Evolutionary conservation across 768 basidiomycete genomes (phyloP).

Genomic region (Leucogyrophana mollusca): DNA sequence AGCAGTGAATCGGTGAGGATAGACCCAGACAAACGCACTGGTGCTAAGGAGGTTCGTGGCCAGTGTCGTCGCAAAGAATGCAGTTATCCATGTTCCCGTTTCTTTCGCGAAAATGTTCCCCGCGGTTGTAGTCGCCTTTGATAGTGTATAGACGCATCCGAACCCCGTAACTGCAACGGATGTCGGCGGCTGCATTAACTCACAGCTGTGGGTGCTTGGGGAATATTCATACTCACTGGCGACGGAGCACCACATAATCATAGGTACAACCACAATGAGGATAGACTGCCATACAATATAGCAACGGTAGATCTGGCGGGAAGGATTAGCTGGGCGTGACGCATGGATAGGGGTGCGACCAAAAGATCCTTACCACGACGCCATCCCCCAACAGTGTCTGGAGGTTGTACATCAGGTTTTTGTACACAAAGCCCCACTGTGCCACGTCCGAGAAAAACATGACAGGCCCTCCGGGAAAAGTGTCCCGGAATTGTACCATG

Average conservation of each 20-base stretch:
- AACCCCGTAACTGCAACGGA: slow-evolving; percentile 16
- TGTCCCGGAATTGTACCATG: slow-evolving; percentile 17
- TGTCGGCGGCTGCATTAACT: too few relatives aligned
- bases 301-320: slow-evolving; percentile 23
- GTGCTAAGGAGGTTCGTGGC: slow-evolving; percentile 19
- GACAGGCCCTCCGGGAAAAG: slow-evolving; percentile 19
- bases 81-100: slow-evolving; percentile 21
- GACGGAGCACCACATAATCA: slow-evolving; percentile 15
- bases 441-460: slow-evolving; percentile 22
- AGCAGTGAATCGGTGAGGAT: too few relatives aligned
- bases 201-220: too few relatives aligned
- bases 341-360: not conserved
- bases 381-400: slow-evolving; percentile 24
- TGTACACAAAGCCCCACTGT: slow-evolving; percentile 27
- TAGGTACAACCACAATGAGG: slow-evolving; percentile 17
- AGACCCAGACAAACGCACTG: not conserved
- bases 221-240: not conserved
- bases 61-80: slow-evolving; percentile 18
- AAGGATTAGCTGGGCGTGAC: too few relatives aligned
- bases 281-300: slow-evolving; percentile 24
- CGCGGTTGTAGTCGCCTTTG: slow-evolving; percentile 4
- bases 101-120: slow-evolving; percentile 14
- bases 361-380: slow-evolving; percentile 10
- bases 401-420: slow-evolving; percentile 15
- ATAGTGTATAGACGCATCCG: slow-evolving; percentile 15